Percentiles rank a stretch among this genome's conserved stretches.
phyloP scores from a whole-genome alignment of 805 yeast genomes.

The Candida wancherniae region DNA sequence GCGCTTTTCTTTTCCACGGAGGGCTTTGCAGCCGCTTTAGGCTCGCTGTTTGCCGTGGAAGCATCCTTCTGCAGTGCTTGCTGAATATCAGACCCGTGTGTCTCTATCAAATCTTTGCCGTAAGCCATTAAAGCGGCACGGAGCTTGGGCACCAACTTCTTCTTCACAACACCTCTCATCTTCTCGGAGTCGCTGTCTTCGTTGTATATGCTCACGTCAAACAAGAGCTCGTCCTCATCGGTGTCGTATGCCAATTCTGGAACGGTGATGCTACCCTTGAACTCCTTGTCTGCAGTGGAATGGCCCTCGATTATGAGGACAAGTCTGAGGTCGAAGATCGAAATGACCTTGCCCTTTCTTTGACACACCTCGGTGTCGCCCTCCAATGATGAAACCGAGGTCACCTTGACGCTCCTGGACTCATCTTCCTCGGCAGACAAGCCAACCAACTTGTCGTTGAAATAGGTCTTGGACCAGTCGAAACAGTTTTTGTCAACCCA shows the following conservation, averaged over 20 bases:
- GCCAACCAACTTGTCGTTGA: conserved; percentile 56
- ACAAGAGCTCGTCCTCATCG: conserved; percentile 79
- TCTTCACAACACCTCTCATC: conserved; percentile 46
- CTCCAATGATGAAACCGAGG: conserved; percentile 56
- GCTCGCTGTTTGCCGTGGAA: conserved; percentile 43
- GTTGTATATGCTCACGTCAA: conserved; percentile 63
- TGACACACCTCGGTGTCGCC: conserved; percentile 98
- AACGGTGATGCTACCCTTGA: conserved; percentile 68
- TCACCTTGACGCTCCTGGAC: conserved; percentile 30
- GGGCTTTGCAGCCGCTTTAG: conserved; percentile 29
- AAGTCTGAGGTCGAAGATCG: conserved; percentile 76
- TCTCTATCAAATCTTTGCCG: conserved; percentile 70
- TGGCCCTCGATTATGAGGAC: conserved; percentile 54
- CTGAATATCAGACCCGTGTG: conserved; percentile 85
- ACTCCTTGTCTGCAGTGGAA: conserved; percentile 23
- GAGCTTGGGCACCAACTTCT: conserved; percentile 62
- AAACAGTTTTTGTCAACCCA: conserved; percentile 98
- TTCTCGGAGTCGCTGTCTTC: conserved; percentile 47
- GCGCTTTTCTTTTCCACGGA: conserved; percentile 3
- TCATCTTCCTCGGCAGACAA: conserved; percentile 31
- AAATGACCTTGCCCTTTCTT: conserved; percentile 93
- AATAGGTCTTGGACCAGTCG: conserved; percentile 81
- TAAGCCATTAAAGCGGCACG: conserved; percentile 57
- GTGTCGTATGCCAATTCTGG: conserved; percentile 96
- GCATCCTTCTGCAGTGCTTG: conserved; percentile 46